Evolutionary conservation across 2,329 filamentous ascomycete species (phyloP).

Genomic region (Claviceps capensis): DNA sequence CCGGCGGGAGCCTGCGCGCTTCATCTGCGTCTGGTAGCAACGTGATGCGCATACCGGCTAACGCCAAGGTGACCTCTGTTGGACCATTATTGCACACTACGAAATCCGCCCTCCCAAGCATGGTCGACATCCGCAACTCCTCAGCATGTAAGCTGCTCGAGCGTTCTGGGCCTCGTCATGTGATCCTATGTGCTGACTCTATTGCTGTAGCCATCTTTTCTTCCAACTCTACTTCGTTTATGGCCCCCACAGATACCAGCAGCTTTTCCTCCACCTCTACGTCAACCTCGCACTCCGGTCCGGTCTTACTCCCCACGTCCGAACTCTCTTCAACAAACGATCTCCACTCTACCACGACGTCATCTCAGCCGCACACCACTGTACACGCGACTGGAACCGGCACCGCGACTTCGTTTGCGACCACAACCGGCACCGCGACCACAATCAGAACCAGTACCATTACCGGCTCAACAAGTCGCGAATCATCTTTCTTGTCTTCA

Average conservation of each 20-base stretch:
- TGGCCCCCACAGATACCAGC: background rate
- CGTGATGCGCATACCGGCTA: background rate
- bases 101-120: slow-evolving; percentile 6
- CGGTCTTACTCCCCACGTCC: background rate
- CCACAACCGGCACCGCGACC: background rate
- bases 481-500: background rate
- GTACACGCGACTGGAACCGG: background rate
- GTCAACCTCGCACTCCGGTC: background rate
- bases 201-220: background rate
- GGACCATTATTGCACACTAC: slow-evolving; percentile 1
- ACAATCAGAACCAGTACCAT: background rate
- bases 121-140: slow-evolving; percentile 10
- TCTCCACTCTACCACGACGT: background rate
- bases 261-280: slow-evolving; percentile 2
- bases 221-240: slow-evolving; percentile 4
- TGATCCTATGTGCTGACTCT: background rate
- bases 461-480: background rate
- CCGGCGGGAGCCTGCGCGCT: slow-evolving; percentile 10
- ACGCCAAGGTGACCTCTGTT: slow-evolving; percentile 6
- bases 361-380: background rate
- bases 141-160: slow-evolving; percentile 11
- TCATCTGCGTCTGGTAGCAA: slow-evolving; percentile 5
- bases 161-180: background rate
- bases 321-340: background rate
- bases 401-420: background rate